These are phyloP conservation scores for Epichloe glyceriae DNA, from an alignment of 2,329 filamentous ascomycete species.

Conservation along the genomic window DNA sequence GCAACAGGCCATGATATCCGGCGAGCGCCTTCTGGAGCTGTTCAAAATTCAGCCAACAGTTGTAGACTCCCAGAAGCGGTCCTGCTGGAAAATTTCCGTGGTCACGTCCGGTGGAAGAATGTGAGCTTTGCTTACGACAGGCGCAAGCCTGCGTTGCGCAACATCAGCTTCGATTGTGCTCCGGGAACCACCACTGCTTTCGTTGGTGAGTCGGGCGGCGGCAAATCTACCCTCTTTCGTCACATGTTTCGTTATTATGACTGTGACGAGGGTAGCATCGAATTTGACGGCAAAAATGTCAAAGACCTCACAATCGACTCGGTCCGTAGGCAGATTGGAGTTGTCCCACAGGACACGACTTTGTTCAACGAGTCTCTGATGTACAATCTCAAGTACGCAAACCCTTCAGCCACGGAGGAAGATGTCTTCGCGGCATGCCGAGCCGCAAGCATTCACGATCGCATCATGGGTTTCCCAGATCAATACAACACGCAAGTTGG, in stretches of 20 bases:
- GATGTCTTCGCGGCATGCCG: constrained; percentile 71
- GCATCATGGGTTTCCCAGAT: constrained; percentile 79
- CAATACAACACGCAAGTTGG: constrained; percentile 83
- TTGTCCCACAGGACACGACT: constrained; percentile 93
- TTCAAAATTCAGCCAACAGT: constrained; percentile 96
- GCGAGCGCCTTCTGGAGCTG: constrained; percentile 84
- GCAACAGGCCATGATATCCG: constrained; percentile 94
- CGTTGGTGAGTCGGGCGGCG: constrained; percentile 91
- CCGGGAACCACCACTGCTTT: constrained; percentile 92
- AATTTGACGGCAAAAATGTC: constrained; percentile 74
- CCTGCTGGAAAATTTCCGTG: constrained; percentile 54
- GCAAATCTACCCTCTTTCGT: constrained; percentile 93
- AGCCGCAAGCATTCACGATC: constrained; percentile 84
- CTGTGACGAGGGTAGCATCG: constrained; percentile 62
- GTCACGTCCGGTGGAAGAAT: constrained; percentile 75
- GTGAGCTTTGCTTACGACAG: constrained; percentile 85
- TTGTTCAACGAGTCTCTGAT: constrained; percentile 90
- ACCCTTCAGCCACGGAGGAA: constrained; percentile 65
- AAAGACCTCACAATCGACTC: constrained; percentile 85
- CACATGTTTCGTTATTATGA: constrained; percentile 97
- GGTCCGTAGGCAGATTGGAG: constrained; percentile 80
- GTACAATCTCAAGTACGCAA: constrained; percentile 90
- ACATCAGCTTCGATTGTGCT: constrained; percentile 70
- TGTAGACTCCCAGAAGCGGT: constrained; percentile 58
- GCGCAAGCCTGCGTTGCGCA: constrained; percentile 71